These are phyloP conservation scores for Arthrobotrys musiformis DNA, from an alignment of 2,329 filamentous ascomycete species.

Conservation along the genomic window DNA sequence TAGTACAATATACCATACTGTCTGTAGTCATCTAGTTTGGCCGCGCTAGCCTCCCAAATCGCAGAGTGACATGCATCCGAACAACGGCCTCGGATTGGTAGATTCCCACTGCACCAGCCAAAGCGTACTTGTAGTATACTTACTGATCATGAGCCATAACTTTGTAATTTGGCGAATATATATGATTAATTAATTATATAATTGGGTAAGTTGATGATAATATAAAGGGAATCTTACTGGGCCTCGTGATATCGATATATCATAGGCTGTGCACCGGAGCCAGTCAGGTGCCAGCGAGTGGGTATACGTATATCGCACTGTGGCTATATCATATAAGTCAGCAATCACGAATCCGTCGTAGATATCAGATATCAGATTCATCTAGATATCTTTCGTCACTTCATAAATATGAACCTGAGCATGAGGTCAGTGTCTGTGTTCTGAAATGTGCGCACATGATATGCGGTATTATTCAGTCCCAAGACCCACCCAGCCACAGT, in stretches of 20 bases:
- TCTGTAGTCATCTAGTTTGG: conserved; percentile 39
- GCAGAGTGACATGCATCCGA: conserved; percentile 43
- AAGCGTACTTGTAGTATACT: no score
- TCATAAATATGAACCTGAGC: no score
- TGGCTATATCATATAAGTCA: no score
- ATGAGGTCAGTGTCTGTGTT: background rate
- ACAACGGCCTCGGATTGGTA: conserved; percentile 46
- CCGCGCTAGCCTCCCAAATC: conserved; percentile 51
- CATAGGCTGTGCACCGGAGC: background rate
- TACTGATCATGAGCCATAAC: background rate
- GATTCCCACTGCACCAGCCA: background rate
- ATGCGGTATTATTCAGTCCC: conserved; percentile 23
- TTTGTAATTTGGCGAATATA: no score
- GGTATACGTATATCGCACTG: background rate
- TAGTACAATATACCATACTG: conserved; percentile 6
- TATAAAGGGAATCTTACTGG: background rate
- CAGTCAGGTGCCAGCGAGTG: background rate
- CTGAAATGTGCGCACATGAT: conserved; percentile 30
- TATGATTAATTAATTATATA: no score
- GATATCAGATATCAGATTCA: background rate
- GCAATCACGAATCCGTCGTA: background rate
- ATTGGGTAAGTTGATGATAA: conserved; percentile 1
- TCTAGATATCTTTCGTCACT: no score
- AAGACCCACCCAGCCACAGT: background rate
- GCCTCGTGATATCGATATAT: conserved; percentile 1